These are phyloP conservation scores for Glebionis coronaria DNA, from an alignment of 129 eudicot species.

Conservation along the genomic window DNA sequence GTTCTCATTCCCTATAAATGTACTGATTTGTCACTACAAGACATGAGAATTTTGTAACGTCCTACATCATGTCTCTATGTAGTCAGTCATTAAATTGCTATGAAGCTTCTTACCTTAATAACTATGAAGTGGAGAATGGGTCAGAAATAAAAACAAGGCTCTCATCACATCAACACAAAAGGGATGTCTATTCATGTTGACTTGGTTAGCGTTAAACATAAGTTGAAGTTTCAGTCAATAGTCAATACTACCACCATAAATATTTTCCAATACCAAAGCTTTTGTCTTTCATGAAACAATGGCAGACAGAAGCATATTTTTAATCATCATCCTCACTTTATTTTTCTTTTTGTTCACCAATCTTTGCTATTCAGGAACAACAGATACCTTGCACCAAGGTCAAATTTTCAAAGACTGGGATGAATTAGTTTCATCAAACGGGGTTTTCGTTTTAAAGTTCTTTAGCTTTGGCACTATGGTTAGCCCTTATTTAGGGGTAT, in stretches of 20 bases:
- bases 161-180: background rate
- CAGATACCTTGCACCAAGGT: conserved; percentile 35
- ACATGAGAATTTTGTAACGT: no score
- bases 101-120: background rate
- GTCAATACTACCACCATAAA: background rate
- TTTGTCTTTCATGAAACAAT: conserved; percentile 13
- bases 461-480: conserved; percentile 36
- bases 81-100: background rate
- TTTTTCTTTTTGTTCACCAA: background rate
- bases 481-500: conserved; percentile 35
- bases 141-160: background rate
- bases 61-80: no score
- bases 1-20: no score
- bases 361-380: conserved; percentile 23
- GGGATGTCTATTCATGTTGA: conserved; percentile 16
- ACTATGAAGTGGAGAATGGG: background rate
- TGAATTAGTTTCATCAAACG: conserved; percentile 31
- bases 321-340: conserved; percentile 2
- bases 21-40: no score
- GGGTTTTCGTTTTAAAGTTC: conserved; percentile 33
- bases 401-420: conserved; percentile 35
- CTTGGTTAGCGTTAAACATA: background rate
- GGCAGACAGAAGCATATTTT: conserved; percentile 4
- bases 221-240: conserved; percentile 6
- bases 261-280: background rate